phyloP scores from a whole-genome alignment of 495 filamentous ascomycete species.

The Penicillium desertorum region DNA sequence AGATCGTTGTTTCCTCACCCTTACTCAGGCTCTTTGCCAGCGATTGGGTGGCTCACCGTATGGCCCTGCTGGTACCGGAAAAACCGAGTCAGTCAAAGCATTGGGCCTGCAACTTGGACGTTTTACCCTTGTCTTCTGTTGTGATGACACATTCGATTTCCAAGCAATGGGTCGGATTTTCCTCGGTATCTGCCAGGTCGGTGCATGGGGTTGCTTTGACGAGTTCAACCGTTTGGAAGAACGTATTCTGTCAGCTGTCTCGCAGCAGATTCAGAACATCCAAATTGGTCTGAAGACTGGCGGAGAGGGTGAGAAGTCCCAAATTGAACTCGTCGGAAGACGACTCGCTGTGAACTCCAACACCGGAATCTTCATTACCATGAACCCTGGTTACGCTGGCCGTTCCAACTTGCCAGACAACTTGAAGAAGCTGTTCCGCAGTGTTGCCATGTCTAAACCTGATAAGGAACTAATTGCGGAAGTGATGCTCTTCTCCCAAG shows the following conservation, averaged over 20 bases:
- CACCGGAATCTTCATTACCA: conserved; percentile 99
- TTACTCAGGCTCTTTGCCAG: conserved; percentile 93
- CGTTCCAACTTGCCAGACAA: conserved; percentile 98
- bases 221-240: conserved; percentile 99
- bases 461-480: conserved; percentile 99
- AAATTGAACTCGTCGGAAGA: conserved; percentile 91
- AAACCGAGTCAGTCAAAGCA: conserved; percentile 98
- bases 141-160: conserved; percentile 99
- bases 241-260: conserved; percentile 94
- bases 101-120: conserved; percentile 93
- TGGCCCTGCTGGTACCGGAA: conserved; percentile 97
- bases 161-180: conserved; percentile 99
- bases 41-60: conserved; percentile 95
- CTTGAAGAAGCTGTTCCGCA: conserved; percentile 97
- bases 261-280: conserved; percentile 98
- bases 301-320: conserved; percentile 70
- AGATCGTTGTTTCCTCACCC: conserved; percentile 95
- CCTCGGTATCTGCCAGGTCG: conserved; percentile 97
- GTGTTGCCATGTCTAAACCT: conserved; percentile 98
- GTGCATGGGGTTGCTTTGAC: conserved; percentile 99
- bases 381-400: conserved; percentile 99
- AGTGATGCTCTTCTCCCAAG: conserved; percentile 99
- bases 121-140: conserved; percentile 98
- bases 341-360: conserved; percentile 83
- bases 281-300: conserved; percentile 87